Evolutionary conservation across 1,139 yeast species (phyloP).

Genomic region (Pichia sp.): DNA sequence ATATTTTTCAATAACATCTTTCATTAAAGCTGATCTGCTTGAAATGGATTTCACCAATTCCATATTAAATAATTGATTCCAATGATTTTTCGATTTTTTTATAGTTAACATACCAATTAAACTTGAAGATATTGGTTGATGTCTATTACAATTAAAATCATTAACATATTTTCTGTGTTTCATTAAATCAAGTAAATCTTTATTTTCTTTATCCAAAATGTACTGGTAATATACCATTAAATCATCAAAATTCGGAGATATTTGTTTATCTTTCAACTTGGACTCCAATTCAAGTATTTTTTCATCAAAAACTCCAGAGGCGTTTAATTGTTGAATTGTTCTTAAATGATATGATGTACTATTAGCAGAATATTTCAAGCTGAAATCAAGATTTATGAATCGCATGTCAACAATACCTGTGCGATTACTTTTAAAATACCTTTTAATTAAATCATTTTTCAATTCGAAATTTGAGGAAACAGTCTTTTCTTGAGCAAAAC

Average conservation of each 20-base stretch:
- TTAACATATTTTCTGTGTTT: constrained; percentile 61
- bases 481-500: constrained; percentile 67
- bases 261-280: constrained; percentile 31
- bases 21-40: constrained; percentile 39
- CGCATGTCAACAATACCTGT: constrained; percentile 34
- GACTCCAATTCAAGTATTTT: constrained; percentile 38
- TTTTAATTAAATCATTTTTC: constrained; percentile 40
- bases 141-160: constrained; percentile 49
- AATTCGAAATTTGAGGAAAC: constrained; percentile 48
- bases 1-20: constrained; percentile 60
- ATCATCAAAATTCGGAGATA: constrained; percentile 38
- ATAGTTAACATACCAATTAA: constrained; percentile 30
- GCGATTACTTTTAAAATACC: constrained; percentile 30
- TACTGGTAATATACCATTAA: constrained; percentile 57
- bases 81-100: constrained; percentile 16
- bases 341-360: constrained; percentile 44
- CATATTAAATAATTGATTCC: constrained; percentile 21
- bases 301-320: constrained; percentile 39
- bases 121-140: constrained; percentile 53
- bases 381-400: constrained; percentile 47
- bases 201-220: constrained; percentile 45
- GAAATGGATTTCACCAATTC: constrained; percentile 36
- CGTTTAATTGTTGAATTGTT: constrained; percentile 41
- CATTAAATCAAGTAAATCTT: constrained; percentile 44
- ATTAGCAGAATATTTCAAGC: constrained; percentile 45